Base-by-base conservation (phyloP, 352 stramenopile species). In the Blastocystis sp. region DNA sequence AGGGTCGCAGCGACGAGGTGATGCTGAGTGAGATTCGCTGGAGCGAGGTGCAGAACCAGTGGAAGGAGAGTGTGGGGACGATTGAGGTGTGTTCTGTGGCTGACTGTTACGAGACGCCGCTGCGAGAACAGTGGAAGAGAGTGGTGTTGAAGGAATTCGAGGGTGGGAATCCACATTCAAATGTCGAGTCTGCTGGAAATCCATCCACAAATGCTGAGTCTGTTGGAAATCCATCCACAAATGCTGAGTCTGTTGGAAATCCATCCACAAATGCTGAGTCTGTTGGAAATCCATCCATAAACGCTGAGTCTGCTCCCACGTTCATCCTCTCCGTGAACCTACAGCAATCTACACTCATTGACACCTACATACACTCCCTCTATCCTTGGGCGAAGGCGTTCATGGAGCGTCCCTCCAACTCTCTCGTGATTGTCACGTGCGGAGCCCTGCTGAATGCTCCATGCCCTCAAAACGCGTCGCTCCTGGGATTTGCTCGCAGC, bases 401-500 rank as follows among this genome's bases (percentile, higher is more conserved):
- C 6, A 44, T 85, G 21, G 16, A 29, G 21, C 11, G 1, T 4
- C 56, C n/a, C 2, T n/a, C 29, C 11, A 24, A n/a, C 4, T 38
- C 75, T 29, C 24, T 85, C 16, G 21, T 76, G 18, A 36, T 85
- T 8, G 44, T 85, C 0, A 76, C 75, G 14, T 51, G 53, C 1
- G 75, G 75, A 46, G 40, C 53, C 0, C 27, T 51, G 14, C 29
- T 85, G 8, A 56, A 69, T 11, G 24, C 44, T 0, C 6, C 49
- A 6, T 3, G n/a, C n/a, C 75, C 75, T 16, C 29, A 34, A 16
- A 85, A 59, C 40, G 18, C 75, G 2, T 85, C 75, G 1, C 38
- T 85, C 21, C 18, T 85, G 11, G 75, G 75, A 8, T 75, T 85
- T 27, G 32, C 44, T 11, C 75, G 75, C 14, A 32, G 38, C 9